Percentiles rank a stretch among this genome's conserved stretches.
phyloP scores from a whole-genome alignment of 2,329 filamentous ascomycete species.

The Nemania diffusa region DNA sequence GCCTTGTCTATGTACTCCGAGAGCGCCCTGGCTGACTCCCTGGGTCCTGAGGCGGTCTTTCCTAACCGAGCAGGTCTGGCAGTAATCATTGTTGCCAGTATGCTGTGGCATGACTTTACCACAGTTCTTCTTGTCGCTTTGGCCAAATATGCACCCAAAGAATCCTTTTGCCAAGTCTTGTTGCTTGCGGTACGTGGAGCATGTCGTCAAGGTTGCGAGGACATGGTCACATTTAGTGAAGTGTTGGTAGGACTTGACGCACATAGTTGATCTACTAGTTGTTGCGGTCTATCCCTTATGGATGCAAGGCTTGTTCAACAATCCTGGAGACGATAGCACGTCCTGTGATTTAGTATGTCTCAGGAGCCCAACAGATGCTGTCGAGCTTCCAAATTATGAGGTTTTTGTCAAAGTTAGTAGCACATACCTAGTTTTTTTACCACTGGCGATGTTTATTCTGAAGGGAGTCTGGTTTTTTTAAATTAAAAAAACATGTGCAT shows the following conservation, averaged over 20 bases:
- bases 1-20: conserved; percentile 33
- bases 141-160: conserved; percentile 36
- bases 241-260: conserved; percentile 38
- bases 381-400: conserved; percentile 9
- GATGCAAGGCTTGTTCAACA: no score
- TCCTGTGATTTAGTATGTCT: not conserved
- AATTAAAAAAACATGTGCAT: conserved; percentile 10
- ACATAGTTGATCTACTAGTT: conserved; percentile 37
- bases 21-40: conserved; percentile 39
- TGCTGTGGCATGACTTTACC: conserved; percentile 41
- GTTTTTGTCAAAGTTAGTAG: not conserved
- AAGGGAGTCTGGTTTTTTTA: not conserved
- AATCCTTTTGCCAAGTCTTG: conserved; percentile 37
- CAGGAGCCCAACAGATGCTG: not conserved
- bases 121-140: conserved; percentile 37
- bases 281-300: no score
- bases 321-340: no score
- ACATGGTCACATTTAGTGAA: conserved; percentile 43
- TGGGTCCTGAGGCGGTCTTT: conserved; percentile 27
- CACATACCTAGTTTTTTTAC: not conserved
- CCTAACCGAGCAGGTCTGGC: conserved; percentile 38
- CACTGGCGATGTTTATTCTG: not conserved
- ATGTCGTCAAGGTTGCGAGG: conserved; percentile 33
- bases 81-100: conserved; percentile 29
- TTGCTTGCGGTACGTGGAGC: conserved; percentile 41